Evolutionary conservation across 169 alveolate species (phyloP).

Genomic region (Plasmodium reichenowi): DNA sequence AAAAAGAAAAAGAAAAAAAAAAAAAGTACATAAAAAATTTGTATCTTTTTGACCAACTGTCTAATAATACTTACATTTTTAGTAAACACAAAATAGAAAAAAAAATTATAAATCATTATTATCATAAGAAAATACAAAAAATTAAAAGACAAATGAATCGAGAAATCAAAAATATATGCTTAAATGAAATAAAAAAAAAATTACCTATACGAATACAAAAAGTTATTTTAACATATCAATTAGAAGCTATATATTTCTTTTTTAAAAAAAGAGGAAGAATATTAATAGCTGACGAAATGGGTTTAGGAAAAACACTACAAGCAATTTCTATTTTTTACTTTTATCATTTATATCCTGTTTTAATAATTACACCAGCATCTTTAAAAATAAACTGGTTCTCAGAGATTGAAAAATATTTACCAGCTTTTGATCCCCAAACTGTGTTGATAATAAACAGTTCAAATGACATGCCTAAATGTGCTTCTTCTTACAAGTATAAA

Average conservation of each 20-base stretch:
- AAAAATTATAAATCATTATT: constrained; percentile 26
- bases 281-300: constrained; percentile 96
- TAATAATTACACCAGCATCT: constrained; percentile 95
- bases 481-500: constrained; percentile 3
- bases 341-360: constrained; percentile 89
- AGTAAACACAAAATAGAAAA: neutral
- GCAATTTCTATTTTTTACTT: constrained; percentile 89
- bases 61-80: constrained; percentile 19
- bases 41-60: constrained; percentile 21
- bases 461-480: constrained; percentile 29
- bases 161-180: constrained; percentile 40
- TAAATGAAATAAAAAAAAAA: constrained; percentile 46
- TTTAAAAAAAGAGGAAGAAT: constrained; percentile 84
- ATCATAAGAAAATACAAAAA: constrained; percentile 6
- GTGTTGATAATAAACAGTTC: constrained; percentile 95
- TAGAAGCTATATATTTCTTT: constrained; percentile 59
- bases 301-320: constrained; percentile 95
- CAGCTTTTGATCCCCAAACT: constrained; percentile 89
- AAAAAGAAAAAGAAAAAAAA: neutral
- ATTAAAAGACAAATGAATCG: constrained; percentile 19
- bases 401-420: constrained; percentile 94
- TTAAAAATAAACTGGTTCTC: constrained; percentile 96
- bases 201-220: constrained; percentile 35
- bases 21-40: neutral
- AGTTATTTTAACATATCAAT: constrained; percentile 47